These are phyloP conservation scores for Mycosphaerella arachidis DNA, from an alignment of 2,329 filamentous ascomycete species.

Conservation along the genomic window DNA sequence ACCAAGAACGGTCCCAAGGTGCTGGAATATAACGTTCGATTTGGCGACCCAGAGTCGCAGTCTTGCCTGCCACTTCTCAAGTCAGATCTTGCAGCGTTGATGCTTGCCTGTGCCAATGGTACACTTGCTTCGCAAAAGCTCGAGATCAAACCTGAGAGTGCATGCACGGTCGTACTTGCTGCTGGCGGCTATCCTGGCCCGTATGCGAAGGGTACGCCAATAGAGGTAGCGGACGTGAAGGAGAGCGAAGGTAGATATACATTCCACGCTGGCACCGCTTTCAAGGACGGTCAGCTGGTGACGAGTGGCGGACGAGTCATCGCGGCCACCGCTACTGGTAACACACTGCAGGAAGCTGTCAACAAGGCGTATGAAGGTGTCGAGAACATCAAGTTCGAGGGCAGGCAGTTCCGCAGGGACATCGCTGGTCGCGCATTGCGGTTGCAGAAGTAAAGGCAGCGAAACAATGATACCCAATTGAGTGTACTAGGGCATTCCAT, in stretches of 20 bases:
- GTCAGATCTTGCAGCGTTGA: slow-evolving; percentile 80
- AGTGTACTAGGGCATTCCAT: neutral
- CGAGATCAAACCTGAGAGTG: slow-evolving; percentile 52
- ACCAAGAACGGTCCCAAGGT: slow-evolving; percentile 74
- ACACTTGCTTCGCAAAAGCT: slow-evolving; percentile 55
- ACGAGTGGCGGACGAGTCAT: slow-evolving; percentile 89
- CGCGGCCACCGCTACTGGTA: slow-evolving; percentile 75
- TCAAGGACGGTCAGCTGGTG: slow-evolving; percentile 60
- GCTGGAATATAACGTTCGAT: slow-evolving; percentile 89
- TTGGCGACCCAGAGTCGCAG: slow-evolving; percentile 89
- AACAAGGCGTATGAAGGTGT: slow-evolving; percentile 83
- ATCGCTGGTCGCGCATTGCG: slow-evolving; percentile 61
- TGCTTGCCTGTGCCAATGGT: slow-evolving; percentile 76
- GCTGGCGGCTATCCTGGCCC: slow-evolving; percentile 84
- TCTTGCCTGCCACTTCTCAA: slow-evolving; percentile 78
- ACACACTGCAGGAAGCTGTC: slow-evolving; percentile 75
- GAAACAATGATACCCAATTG: neutral
- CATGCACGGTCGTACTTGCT: slow-evolving; percentile 89
- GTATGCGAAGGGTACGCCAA: slow-evolving; percentile 73
- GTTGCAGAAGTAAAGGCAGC: neutral
- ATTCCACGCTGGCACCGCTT: slow-evolving; percentile 86
- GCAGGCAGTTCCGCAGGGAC: slow-evolving; percentile 88
- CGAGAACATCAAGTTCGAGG: slow-evolving; percentile 72
- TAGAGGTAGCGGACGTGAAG: slow-evolving; percentile 51
- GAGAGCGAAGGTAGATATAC: slow-evolving; percentile 56